These are phyloP conservation scores for Sphagnum tenellum DNA, from an alignment of 225 moss, liverwort and hornwort genomes.

Conservation along the genomic window DNA sequence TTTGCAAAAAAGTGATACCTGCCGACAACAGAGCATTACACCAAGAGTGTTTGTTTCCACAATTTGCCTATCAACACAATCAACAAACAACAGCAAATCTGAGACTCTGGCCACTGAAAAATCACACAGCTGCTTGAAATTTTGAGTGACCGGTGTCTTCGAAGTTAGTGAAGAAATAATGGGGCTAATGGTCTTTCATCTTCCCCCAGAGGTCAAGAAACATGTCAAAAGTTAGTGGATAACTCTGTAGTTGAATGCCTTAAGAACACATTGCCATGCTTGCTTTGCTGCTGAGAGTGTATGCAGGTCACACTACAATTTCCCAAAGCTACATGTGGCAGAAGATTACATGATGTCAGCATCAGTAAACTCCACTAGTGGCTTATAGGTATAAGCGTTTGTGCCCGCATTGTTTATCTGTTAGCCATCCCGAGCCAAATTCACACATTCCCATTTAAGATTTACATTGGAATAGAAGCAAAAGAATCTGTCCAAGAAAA, in stretches of 20 bases:
- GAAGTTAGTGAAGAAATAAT: background rate
- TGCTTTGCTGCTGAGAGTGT: too few relatives aligned
- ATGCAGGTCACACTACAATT: too few relatives aligned
- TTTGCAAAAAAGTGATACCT: constrained; percentile 33
- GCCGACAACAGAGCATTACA: constrained; percentile 96
- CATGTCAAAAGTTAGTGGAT: background rate
- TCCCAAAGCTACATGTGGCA: too few relatives aligned
- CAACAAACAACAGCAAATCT: background rate
- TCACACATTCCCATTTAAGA: constrained; percentile 6
- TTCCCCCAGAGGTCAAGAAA: background rate
- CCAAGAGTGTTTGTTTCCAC: constrained; percentile 97
- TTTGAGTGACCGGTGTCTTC: too few relatives aligned
- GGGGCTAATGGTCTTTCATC: too few relatives aligned
- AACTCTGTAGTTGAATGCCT: background rate
- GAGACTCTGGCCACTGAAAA: background rate
- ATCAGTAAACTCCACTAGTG: constrained; percentile 91
- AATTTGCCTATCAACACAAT: constrained; percentile 61
- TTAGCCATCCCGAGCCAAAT: constrained; percentile 2
- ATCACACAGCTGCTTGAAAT: background rate
- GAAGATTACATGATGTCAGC: constrained; percentile 71
- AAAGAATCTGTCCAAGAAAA: too few relatives aligned
- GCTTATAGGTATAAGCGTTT: constrained; percentile 84
- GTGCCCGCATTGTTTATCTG: constrained; percentile 99
- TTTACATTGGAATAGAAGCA: too few relatives aligned
- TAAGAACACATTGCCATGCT: too few relatives aligned